Conservation (phyloP, 2,329 filamentous ascomycete genomes). For the Aspergillus costaricaensis region DNA sequence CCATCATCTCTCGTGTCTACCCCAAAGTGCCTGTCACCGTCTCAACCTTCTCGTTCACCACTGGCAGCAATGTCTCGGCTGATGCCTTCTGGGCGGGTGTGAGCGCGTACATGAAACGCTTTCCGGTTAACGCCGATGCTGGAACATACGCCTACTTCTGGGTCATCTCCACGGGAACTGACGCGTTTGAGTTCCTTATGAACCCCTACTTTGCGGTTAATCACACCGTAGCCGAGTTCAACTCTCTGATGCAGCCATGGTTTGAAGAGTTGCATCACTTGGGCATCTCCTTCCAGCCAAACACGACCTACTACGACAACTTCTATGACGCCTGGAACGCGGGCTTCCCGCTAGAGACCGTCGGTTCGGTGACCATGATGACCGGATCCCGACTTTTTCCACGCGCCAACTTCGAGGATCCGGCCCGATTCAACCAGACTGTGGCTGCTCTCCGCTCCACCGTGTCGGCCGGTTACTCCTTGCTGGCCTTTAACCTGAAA, state of each 20-base stretch:
- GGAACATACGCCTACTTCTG: conserved; percentile 38
- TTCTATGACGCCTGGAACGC: conserved; percentile 32
- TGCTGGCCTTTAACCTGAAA: conserved; percentile 39
- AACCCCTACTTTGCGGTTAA: conserved; percentile 32
- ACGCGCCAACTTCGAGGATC: conserved; percentile 33
- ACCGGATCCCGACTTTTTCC: conserved; percentile 40
- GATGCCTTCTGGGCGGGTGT: conserved; percentile 34
- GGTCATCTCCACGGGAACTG: conserved; percentile 22
- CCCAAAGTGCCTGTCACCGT: conserved; percentile 30
- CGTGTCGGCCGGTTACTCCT: conserved; percentile 27
- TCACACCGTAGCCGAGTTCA: conserved; percentile 30
- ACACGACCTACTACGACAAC: conserved; percentile 30
- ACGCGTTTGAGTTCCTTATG: conserved; percentile 36
- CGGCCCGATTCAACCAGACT: conserved; percentile 29
- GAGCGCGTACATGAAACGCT: conserved; percentile 30
- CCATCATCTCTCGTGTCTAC: conserved; percentile 29
- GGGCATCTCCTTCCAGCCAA: conserved; percentile 27
- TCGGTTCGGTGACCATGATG: conserved; percentile 23
- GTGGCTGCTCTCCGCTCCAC: conserved; percentile 28
- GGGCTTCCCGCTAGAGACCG: conserved; percentile 31
- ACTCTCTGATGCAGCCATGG: conserved; percentile 31
- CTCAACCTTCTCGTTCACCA: conserved; percentile 32
- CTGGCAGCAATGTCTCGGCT: conserved; percentile 22
- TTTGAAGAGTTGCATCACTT: conserved; percentile 27
- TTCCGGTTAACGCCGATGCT: conserved; percentile 29